These are phyloP conservation scores for Dovyalis caffra DNA, from an alignment of 345 rosid species.

Conservation along the genomic window DNA sequence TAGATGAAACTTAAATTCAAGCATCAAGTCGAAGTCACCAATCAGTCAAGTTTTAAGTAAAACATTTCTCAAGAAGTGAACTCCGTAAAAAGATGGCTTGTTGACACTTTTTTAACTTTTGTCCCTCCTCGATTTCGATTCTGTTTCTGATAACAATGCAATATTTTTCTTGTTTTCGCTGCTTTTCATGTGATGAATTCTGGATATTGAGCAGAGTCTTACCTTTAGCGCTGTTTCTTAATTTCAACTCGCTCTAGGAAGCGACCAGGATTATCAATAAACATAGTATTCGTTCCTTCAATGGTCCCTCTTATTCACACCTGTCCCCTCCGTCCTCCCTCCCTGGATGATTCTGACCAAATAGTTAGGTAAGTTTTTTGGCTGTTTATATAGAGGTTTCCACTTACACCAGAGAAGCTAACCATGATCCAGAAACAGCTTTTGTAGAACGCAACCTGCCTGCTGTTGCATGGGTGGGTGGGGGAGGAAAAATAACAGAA, in stretches of 20 bases:
- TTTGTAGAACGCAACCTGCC: neutral
- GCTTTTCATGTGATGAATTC: neutral
- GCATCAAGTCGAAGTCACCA: too few species aligned
- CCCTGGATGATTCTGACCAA: constrained; percentile 6
- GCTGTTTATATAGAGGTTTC: constrained; percentile 17
- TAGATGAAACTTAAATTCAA: too few species aligned
- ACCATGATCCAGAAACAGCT: neutral
- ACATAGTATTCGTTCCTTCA: neutral
- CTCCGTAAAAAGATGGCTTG: neutral
- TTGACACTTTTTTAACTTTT: neutral
- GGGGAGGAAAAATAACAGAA: neutral
- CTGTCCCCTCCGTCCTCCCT: neutral
- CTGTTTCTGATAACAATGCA: neutral
- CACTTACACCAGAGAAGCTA: neutral
- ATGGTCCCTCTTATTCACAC: constrained; percentile 2
- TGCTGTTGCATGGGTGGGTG: neutral
- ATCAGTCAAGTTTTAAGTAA: neutral
- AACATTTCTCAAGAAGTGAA: neutral
- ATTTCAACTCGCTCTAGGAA: neutral
- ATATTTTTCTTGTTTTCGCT: neutral
- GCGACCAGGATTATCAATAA: neutral
- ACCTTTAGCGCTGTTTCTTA: neutral
- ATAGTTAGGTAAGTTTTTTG: constrained; percentile 20
- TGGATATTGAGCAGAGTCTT: neutral
- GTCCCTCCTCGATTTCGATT: neutral